Evolutionary conservation across 78 protist species (phyloP).

Genomic region (Dictyostelium brefeldianum): DNA sequence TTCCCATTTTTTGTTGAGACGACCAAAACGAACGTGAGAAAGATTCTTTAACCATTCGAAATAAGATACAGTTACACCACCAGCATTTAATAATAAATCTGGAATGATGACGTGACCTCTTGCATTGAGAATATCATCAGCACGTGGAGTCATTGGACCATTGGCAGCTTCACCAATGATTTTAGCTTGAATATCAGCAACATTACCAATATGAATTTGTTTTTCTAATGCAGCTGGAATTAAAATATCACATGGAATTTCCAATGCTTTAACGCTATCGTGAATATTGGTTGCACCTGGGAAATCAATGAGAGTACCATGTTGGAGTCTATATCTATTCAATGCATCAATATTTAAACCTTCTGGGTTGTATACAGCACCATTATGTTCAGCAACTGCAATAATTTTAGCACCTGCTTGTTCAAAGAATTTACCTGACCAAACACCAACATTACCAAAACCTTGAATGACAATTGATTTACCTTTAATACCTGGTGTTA

Average conservation of each 20-base stretch:
- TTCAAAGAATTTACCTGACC: conserved; percentile 89
- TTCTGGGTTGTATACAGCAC: conserved; percentile 85
- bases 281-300: conserved; percentile 77
- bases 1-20: conserved; percentile 91
- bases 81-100: conserved; percentile 92
- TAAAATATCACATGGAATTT: conserved; percentile 92
- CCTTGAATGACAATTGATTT: conserved; percentile 92
- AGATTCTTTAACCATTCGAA: conserved; percentile 96
- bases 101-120: conserved; percentile 91
- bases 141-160: conserved; percentile 93
- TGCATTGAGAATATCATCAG: conserved; percentile 68
- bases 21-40: conserved; percentile 84
- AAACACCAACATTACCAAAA: conserved; percentile 95
- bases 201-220: conserved; percentile 86
- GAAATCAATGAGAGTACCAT: conserved; percentile 79
- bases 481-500: conserved; percentile 84
- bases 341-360: conserved; percentile 85
- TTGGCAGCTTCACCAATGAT: conserved; percentile 91
- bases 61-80: conserved; percentile 96
- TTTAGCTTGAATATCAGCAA: conserved; percentile 85
- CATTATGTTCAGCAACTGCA: conserved; percentile 92
- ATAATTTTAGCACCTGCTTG: conserved; percentile 89
- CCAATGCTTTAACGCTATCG: conserved; percentile 77
- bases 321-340: conserved; percentile 62
- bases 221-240: conserved; percentile 93